Evolutionary conservation across 2,329 filamentous ascomycete species (phyloP).

Genomic region (Sordariomycetes sp.): DNA sequence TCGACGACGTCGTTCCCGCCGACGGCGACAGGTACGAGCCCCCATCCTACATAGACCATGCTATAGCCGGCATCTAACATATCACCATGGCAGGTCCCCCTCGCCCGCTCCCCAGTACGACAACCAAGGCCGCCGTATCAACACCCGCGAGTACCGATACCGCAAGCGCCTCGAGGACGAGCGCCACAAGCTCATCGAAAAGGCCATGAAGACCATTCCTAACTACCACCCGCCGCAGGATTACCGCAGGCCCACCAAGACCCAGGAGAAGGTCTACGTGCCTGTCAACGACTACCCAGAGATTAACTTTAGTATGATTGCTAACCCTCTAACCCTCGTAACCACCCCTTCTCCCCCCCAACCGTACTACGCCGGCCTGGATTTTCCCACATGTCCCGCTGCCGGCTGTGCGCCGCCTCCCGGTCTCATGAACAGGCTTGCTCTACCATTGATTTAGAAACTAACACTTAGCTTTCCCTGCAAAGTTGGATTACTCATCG

Average conservation of each 20-base stretch:
- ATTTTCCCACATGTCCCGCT: not conserved
- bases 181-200: conserved; percentile 96
- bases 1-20: conserved; percentile 95
- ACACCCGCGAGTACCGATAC: conserved; percentile 97
- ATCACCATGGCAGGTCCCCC: conserved; percentile 57
- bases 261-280: conserved; percentile 99
- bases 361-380: conserved; percentile 7
- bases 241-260: conserved; percentile 98
- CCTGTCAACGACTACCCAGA: conserved; percentile 99
- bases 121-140: conserved; percentile 98
- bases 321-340: conserved; percentile 92
- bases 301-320: conserved; percentile 99
- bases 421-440: conserved; percentile 3
- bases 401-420: not conserved
- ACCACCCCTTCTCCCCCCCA: conserved; percentile 31
- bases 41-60: too few species aligned
- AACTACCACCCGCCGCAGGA: conserved; percentile 98
- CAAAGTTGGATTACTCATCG: conserved; percentile 98
- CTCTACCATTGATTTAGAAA: conserved; percentile 33
- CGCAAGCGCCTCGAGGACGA: conserved; percentile 97
- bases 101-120: conserved; percentile 96
- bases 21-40: conserved; percentile 75
- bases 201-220: conserved; percentile 98
- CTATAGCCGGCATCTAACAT: not conserved
- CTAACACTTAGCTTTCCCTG: conserved; percentile 85